Base-by-base conservation (phyloP, 768 basidiomycete species). In the Sporobolomyces pararoseus region DNA sequence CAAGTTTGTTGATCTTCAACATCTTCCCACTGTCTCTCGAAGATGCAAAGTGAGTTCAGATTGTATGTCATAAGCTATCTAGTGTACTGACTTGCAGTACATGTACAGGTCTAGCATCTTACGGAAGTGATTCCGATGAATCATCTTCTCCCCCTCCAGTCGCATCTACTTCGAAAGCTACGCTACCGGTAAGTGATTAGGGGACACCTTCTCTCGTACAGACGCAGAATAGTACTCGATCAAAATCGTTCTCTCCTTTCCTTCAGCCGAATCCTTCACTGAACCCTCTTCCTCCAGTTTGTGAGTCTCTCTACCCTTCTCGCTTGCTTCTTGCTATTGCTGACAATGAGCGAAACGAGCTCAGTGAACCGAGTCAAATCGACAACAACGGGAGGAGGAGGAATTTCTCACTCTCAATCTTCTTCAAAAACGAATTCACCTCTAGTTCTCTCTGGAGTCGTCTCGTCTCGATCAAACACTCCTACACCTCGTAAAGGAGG, bases 11-110 rank as follows among this genome's bases (percentile, higher is more conserved):
- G 14, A 13, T 47, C 46, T 13, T 23, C 23, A 47, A 13, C 46
- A 7, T 47, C 46, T 14, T 6, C 46, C 23, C 10, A 13, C n/a
- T n/a, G n/a, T 47, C 46, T 7, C 39, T 42, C 39, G 46, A 47
- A 6, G 1, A 68, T 68, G 66, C 66, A 68, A 51, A 68, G 66
- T 68, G 29, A 34, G 66, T 10, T n/a, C n/a, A n/a, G n/a, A n/a
- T n/a, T 58, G 32, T 5, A 46, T 42, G 29, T 10, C 42, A 23
- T 25, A 44, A 17, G 23, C 13, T 34, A 17, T 21, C 29, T 4
- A 34, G 53, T 21, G 10, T 32, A 53, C 21, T n/a, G 35, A 3
- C 27, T 10, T 32, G 19, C 14, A 12, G 7, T 27, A 21, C 17
- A 0, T 32, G 42, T 27, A 12, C 66, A 72, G 71, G 49, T 32